A percentile compares a stretch with the other conserved stretches of the same genome.
phyloP scores from a whole-genome alignment of 306 rosid species.

The Glycine soja region DNA sequence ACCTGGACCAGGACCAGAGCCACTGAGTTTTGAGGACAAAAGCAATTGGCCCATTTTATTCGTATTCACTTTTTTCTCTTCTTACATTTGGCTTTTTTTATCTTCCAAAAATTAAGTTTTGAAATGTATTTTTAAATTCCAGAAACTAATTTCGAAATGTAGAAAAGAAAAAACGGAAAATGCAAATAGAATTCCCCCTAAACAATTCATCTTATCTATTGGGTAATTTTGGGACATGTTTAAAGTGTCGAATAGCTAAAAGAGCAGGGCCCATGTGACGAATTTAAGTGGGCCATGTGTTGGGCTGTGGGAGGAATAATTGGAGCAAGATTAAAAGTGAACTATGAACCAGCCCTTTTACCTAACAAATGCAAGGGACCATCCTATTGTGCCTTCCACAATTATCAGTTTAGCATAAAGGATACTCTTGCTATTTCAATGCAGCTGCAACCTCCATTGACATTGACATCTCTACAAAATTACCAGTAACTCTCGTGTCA shows the following conservation, averaged over 20 bases:
- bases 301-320: not conserved
- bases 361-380: not conserved
- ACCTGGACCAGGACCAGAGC: not conserved
- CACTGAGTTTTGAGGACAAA: not conserved
- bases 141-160: not conserved
- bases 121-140: not conserved
- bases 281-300: not conserved
- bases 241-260: not conserved
- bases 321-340: not conserved
- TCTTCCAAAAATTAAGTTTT: not conserved
- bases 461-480: not conserved
- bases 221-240: not conserved
- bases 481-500: not conserved
- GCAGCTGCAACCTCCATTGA: not conserved
- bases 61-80: not conserved
- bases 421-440: not conserved
- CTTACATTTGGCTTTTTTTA: too few relatives aligned
- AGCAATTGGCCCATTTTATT: slow-evolving; percentile 2
- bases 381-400: not conserved
- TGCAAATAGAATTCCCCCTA: not conserved
- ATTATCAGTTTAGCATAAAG: not conserved
- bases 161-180: not conserved
- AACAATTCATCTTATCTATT: not conserved
- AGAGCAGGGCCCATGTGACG: not conserved
- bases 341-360: not conserved